Evolutionary conservation across 2,329 filamentous ascomycete genomes (phyloP), one percentile per base, ranked within the genome.

Genomic region (Arthrobotrys conoides): DNA sequence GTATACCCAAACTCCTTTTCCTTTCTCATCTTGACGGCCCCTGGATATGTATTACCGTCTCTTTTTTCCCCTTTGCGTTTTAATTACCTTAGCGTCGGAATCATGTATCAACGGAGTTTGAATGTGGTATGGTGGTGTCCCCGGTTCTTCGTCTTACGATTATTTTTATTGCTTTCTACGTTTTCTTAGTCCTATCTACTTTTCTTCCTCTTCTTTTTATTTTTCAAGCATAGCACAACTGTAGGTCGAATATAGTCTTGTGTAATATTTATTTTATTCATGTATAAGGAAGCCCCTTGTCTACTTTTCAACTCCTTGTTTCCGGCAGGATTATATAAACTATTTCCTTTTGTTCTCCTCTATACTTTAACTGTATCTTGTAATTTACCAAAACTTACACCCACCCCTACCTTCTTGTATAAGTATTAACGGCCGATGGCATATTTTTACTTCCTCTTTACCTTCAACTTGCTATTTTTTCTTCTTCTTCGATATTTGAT

Each of bases 31-130:
- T 46, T 20, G 24, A 61, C 36, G 57, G 57, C 57, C 27, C 22
- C 49, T 46, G 67, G 53, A 51, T 61, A 27, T 61, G 51, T 61
- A 61, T 36, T 18, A 61, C 33, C 44, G 57, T 44, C 24, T 61
- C 9, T 61, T 16, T 41, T 41, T 38, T 22, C 6, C 27, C 46
- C 46, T 24, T 49, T 41, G 16, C 9, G 33, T 55, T 53, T 64
- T 64, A 57, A 44, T 30, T 48, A 36, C 57, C 18, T 71, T 72
- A 72, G 69, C 69, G 69, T 59, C 46, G 68, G 41, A 16, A 33
- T 59, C 69, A 72, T 72, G 69, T 72, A 72, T 72, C 59, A 66
- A 48, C 22, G 48, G 59, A 66, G 69, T 72, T 66, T 48, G 49
- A 53, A 71, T 71, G 57, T 71, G 61, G 57, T 53, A 53, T 63